These are phyloP conservation scores for Geosmithia putterillii DNA, from an alignment of 2,329 filamentous ascomycete species.

Conservation along the genomic window DNA sequence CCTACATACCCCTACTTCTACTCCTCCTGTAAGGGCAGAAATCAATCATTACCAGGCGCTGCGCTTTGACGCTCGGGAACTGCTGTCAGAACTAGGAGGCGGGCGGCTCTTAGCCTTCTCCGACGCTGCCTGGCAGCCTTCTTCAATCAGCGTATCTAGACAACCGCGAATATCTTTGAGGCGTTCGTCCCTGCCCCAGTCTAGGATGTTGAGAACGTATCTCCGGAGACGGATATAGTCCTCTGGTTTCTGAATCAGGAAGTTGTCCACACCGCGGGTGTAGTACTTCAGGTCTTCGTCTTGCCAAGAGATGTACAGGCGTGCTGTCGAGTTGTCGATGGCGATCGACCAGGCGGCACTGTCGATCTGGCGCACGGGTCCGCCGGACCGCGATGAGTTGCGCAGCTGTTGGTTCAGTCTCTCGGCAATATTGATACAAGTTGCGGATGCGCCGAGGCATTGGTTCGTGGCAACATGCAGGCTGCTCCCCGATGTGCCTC, in stretches of 20 bases:
- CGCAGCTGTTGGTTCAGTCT: conserved; percentile 8
- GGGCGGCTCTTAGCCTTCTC: conserved; percentile 5
- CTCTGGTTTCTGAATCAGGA: conserved; percentile 13
- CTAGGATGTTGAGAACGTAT: conserved; percentile 20
- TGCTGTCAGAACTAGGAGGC: neutral
- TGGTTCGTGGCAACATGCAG: conserved; percentile 22
- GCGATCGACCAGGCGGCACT: conserved; percentile 18
- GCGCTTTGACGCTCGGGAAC: too few species aligned
- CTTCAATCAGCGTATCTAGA: conserved; percentile 5
- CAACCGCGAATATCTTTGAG: conserved; percentile 12
- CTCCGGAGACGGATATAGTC: conserved; percentile 17
- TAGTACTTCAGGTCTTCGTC: conserved; percentile 16
- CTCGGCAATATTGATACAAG: conserved; percentile 17
- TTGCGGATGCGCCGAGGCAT: conserved; percentile 16
- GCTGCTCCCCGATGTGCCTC: conserved; percentile 4
- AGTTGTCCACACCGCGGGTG: conserved; percentile 13
- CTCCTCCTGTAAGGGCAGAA: too few species aligned
- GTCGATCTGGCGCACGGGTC: conserved; percentile 8
- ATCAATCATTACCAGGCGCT: too few species aligned
- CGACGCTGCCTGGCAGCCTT: conserved; percentile 7
- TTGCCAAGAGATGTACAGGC: conserved; percentile 21
- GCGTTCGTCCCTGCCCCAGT: conserved; percentile 16
- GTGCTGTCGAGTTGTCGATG: conserved; percentile 18
- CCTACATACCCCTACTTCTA: too few species aligned
- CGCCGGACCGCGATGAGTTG: conserved; percentile 6